phyloP scores from a whole-genome alignment of 768 basidiomycete species.

The Mycena galericulata region DNA sequence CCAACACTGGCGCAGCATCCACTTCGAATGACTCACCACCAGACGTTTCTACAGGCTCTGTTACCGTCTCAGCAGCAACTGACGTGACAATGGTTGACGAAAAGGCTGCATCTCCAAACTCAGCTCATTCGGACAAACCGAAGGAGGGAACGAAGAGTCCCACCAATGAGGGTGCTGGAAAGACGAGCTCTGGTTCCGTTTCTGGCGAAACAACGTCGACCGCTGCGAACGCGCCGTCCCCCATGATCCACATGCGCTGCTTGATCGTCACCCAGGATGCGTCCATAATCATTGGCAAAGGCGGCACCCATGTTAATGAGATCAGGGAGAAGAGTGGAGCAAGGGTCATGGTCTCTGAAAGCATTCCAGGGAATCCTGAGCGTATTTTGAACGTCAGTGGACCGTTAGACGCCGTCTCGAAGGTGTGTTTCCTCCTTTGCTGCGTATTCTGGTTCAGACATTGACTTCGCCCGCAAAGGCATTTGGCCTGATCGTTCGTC shows the following conservation, averaged over 20 bases:
- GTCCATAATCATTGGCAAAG: constrained; percentile 98
- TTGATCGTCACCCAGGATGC: constrained; percentile 99
- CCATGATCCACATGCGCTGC: constrained; percentile 96
- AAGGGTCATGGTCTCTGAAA: constrained; percentile 96
- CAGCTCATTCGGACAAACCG: constrained; percentile 55
- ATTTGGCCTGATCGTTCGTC: constrained; percentile 97
- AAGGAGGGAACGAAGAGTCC: constrained; percentile 56
- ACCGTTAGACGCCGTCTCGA: constrained; percentile 97
- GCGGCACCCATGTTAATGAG: constrained; percentile 96
- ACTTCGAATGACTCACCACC: constrained; percentile 71
- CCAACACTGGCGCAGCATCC: constrained; percentile 80
- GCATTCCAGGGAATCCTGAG: constrained; percentile 99
- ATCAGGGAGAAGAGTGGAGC: constrained; percentile 98
- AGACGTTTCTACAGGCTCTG: constrained; percentile 58
- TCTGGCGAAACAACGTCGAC: constrained; percentile 64
- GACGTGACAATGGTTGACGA: constrained; percentile 81
- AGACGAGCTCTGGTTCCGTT: constrained; percentile 60
- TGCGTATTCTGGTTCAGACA: constrained; percentile 7
- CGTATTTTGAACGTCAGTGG: constrained; percentile 97
- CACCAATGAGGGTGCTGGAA: constrained; percentile 50
- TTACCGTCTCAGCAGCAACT: constrained; percentile 52
- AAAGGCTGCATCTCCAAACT: constrained; percentile 65
- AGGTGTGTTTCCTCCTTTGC: constrained; percentile 64
- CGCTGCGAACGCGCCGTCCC: constrained; percentile 68
- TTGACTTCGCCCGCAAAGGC: constrained; percentile 66